Percentiles rank a stretch among this genome's conserved stretches.
Conservation (phyloP, 1,284 basidiomycete species). For the Malassezia nana region DNA sequence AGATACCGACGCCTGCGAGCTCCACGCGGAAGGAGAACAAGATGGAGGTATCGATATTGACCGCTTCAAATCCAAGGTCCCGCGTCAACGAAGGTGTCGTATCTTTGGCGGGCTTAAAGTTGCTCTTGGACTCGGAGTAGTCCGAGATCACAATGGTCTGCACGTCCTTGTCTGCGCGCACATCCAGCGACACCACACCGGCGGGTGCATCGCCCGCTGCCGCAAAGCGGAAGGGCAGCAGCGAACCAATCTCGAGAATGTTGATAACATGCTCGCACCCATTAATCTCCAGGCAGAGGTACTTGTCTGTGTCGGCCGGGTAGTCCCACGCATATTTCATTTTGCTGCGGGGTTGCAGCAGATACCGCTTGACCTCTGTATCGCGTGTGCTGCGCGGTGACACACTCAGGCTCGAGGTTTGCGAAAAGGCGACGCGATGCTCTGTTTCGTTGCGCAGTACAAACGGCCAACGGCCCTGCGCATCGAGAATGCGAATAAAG, state of each 20-base stretch:
- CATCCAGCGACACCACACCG: slow-evolving; percentile 73
- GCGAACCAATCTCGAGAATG: slow-evolving; percentile 89
- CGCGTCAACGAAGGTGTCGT: slow-evolving; percentile 49
- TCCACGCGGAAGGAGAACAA: slow-evolving; percentile 64
- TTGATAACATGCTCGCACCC: slow-evolving; percentile 69
- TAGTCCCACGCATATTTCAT: slow-evolving; percentile 85
- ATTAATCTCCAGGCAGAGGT: slow-evolving; percentile 59
- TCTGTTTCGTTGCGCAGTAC: slow-evolving; percentile 81
- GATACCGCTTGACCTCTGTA: slow-evolving; percentile 50
- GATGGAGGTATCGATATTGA: slow-evolving; percentile 63
- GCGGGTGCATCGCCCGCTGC: slow-evolving; percentile 45
- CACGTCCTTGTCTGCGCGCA: slow-evolving; percentile 76
- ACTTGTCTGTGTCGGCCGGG: slow-evolving; percentile 75
- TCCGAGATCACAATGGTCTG: slow-evolving; percentile 80
- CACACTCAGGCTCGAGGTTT: slow-evolving; percentile 49
- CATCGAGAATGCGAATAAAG: slow-evolving; percentile 65
- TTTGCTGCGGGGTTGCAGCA: slow-evolving; percentile 56
- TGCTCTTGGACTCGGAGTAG: slow-evolving; percentile 73
- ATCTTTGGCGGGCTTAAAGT: slow-evolving; percentile 71
- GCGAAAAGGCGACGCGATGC: slow-evolving; percentile 62
- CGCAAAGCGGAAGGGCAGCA: slow-evolving; percentile 75
- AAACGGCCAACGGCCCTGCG: slow-evolving; percentile 73
- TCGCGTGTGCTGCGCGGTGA: slow-evolving; percentile 52
- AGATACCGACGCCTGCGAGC: slow-evolving; percentile 83
- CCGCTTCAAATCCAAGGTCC: slow-evolving; percentile 63